These are phyloP conservation scores for Lentinus brumalis DNA, from an alignment of 768 basidiomycete species.

Conservation along the genomic window DNA sequence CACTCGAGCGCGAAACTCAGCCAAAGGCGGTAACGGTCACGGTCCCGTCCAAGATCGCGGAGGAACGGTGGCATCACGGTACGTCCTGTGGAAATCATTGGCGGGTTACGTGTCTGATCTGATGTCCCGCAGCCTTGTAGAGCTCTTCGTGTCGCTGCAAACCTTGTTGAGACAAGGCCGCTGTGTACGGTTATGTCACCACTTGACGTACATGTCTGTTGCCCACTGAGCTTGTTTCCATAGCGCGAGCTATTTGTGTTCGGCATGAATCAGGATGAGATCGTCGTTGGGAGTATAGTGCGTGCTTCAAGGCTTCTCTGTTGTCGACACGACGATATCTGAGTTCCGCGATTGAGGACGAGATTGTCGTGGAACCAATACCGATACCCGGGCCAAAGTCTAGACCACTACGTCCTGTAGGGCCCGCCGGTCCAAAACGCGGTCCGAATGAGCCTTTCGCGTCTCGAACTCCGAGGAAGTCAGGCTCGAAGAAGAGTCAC, in stretches of 20 bases:
- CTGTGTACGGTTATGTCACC: constrained; percentile 44
- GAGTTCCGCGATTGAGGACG: constrained; percentile 44
- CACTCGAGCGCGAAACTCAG: constrained; percentile 71
- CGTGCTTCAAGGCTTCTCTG: constrained; percentile 20
- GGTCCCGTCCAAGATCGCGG: constrained; percentile 51
- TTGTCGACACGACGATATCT: background rate
- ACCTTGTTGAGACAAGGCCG: constrained; percentile 49
- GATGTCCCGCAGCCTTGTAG: constrained; percentile 54
- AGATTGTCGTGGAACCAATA: constrained; percentile 38
- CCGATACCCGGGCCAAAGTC: background rate
- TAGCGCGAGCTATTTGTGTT: constrained; percentile 88
- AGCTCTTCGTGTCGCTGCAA: constrained; percentile 66
- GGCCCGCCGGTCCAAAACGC: background rate
- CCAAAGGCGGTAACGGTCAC: constrained; percentile 46
- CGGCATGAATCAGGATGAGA: constrained; percentile 63
- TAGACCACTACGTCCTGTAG: too few species aligned
- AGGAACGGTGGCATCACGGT: constrained; percentile 83
- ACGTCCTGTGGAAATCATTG: constrained; percentile 16
- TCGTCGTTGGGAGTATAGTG: constrained; percentile 78
- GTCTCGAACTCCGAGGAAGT: constrained; percentile 14
- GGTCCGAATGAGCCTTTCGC: constrained; percentile 17
- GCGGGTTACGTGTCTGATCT: background rate
- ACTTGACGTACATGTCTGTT: background rate
- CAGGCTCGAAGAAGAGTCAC: constrained; percentile 32
- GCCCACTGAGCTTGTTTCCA: background rate